Conservation (phyloP, 805 yeast species). For the Brettanomyces sp. region DNA sequence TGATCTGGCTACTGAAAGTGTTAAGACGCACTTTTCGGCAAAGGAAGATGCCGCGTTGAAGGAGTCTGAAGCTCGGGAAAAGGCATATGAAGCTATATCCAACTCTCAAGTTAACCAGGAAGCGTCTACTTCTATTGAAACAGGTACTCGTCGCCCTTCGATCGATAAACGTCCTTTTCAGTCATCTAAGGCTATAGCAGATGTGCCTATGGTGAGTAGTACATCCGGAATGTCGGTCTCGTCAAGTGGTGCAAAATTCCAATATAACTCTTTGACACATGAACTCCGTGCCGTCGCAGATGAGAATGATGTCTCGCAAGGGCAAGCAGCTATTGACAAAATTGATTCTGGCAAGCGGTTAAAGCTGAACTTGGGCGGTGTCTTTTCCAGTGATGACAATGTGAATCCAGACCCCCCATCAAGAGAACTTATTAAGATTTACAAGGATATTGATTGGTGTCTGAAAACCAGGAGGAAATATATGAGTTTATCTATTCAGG, state of each 20-base stretch:
- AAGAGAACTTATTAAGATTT: slow-evolving; percentile 56
- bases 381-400: slow-evolving; percentile 40
- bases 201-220: not conserved
- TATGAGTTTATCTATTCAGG: slow-evolving; percentile 61
- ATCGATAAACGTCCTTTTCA: slow-evolving; percentile 24
- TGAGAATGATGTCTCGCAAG: slow-evolving; percentile 10
- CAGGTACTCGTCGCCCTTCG: slow-evolving; percentile 12
- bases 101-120: slow-evolving; percentile 10
- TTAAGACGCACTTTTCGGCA: slow-evolving; percentile 46
- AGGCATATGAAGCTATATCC: slow-evolving; percentile 43
- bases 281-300: not conserved
- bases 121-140: slow-evolving; percentile 8
- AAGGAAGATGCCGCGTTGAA: slow-evolving; percentile 55
- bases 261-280: slow-evolving; percentile 23
- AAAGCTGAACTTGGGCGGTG: slow-evolving; percentile 33
- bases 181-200: slow-evolving; percentile 14
- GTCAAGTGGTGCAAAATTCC: slow-evolving; percentile 9
- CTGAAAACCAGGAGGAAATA: slow-evolving; percentile 71
- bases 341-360: not conserved
- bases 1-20: not conserved
- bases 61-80: slow-evolving; percentile 59
- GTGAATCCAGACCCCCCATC: slow-evolving; percentile 50
- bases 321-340: slow-evolving; percentile 2
- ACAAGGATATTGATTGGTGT: slow-evolving; percentile 53
- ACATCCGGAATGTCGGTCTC: not conserved